A percentile compares a stretch with the other conserved stretches of the same genome.
phyloP scores from a whole-genome alignment of 1,139 yeast genomes.

The Yarrowia galli region DNA sequence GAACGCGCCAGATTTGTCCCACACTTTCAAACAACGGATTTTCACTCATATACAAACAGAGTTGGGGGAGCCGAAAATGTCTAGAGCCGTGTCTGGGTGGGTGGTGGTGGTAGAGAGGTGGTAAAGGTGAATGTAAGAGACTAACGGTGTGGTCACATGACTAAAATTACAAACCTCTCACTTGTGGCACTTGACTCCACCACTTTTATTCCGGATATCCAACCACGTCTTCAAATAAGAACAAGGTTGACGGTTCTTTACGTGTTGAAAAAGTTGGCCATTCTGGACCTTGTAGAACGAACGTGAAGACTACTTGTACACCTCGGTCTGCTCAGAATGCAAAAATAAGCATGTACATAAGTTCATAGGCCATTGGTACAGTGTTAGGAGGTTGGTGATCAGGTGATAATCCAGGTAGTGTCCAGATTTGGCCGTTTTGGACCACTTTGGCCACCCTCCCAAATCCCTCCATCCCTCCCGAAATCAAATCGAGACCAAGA shows the following conservation, averaged over 20 bases:
- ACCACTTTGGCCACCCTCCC: too few species aligned
- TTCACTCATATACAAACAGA: conserved; percentile 23
- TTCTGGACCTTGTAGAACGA: too few species aligned
- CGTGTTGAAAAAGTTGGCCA: conserved; percentile 12
- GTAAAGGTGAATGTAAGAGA: too few species aligned
- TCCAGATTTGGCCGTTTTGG: too few species aligned
- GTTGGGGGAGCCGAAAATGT: neutral
- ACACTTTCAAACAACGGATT: neutral
- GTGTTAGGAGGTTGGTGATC: too few species aligned
- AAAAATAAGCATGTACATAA: conserved; percentile 5
- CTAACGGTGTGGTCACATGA: neutral
- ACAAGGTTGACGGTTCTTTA: conserved; percentile 31
- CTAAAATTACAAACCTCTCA: neutral
- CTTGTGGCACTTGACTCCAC: neutral
- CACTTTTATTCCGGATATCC: too few species aligned
- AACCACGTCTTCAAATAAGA: neutral
- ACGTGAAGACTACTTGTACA: too few species aligned
- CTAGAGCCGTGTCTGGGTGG: conserved; percentile 12
- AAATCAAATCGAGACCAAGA: conserved; percentile 8
- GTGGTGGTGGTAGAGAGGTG: too few species aligned
- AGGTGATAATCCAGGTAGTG: too few species aligned
- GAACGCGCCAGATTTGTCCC: too few species aligned
- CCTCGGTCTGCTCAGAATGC: neutral
- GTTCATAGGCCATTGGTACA: neutral
- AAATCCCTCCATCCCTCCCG: neutral